Percentiles rank a stretch among this genome's conserved stretches.
phyloP scores from a whole-genome alignment of 1,284 basidiomycete genomes.

The Pholiota adiposa region DNA sequence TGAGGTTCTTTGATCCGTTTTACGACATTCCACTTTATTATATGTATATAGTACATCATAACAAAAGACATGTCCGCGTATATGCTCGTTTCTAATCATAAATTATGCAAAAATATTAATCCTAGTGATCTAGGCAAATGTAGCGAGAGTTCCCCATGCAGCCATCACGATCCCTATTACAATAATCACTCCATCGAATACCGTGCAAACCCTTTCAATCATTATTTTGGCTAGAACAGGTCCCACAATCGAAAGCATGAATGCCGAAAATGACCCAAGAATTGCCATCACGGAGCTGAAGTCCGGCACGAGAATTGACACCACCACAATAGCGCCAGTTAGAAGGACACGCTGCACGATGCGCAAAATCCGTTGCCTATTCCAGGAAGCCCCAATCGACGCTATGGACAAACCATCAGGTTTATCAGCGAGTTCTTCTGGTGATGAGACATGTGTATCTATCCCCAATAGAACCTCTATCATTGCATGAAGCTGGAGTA shows the following conservation, averaged over 20 bases:
- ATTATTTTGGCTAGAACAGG: slow-evolving; percentile 8
- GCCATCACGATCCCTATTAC: slow-evolving; percentile 67
- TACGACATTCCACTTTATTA: background rate
- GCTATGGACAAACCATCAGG: slow-evolving; percentile 30
- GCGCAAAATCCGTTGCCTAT: slow-evolving; percentile 50
- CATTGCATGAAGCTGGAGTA: slow-evolving; percentile 71
- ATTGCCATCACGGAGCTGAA: slow-evolving; percentile 93
- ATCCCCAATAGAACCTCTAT: slow-evolving; percentile 78
- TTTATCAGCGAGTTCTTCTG: slow-evolving; percentile 46
- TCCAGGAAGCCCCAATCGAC: slow-evolving; percentile 29
- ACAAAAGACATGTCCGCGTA: slow-evolving; percentile 3
- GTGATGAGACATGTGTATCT: slow-evolving; percentile 44
- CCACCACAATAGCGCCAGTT: slow-evolving; percentile 62
- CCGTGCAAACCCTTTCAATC: slow-evolving; percentile 51
- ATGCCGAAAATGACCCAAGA: slow-evolving; percentile 86
- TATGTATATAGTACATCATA: slow-evolving; percentile 6
- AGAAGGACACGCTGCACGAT: slow-evolving; percentile 64
- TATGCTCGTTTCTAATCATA: background rate
- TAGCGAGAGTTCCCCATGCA: slow-evolving; percentile 77
- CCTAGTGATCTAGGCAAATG: slow-evolving; percentile 44
- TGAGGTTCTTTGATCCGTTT: background rate
- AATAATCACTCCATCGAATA: slow-evolving; percentile 63
- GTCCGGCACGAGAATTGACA: slow-evolving; percentile 82
- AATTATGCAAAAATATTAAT: background rate
- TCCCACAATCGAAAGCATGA: slow-evolving; percentile 52